phyloP scores from a whole-genome alignment of 139 green algal species.

The Trebouxia sp. region DNA sequence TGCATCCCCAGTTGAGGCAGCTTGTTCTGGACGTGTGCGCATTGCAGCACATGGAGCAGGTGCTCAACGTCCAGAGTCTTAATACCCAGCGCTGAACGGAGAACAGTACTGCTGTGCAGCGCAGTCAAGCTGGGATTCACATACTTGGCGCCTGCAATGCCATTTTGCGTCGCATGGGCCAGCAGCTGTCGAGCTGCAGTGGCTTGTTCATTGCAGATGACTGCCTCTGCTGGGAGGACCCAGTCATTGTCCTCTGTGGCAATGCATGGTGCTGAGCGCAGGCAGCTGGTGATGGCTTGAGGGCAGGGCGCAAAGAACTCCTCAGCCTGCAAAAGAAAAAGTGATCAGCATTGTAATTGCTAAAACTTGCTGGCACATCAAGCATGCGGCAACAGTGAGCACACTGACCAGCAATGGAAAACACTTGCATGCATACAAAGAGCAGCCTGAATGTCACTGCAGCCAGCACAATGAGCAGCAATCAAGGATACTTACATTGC shows the following conservation, averaged over 20 bases:
- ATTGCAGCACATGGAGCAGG: not conserved
- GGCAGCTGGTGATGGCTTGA: not conserved
- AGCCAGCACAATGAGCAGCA: too few species aligned
- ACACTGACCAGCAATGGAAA: too few species aligned
- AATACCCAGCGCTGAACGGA: not conserved
- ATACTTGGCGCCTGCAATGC: not conserved
- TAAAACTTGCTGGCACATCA: too few species aligned
- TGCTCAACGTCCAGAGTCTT: not conserved
- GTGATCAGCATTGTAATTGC: too few species aligned
- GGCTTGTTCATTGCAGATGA: not conserved
- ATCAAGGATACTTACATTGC: not conserved
- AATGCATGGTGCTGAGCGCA: constrained; percentile 3
- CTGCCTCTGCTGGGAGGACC: not conserved
- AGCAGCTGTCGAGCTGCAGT: not conserved
- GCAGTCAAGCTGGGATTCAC: not conserved
- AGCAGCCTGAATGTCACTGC: too few species aligned
- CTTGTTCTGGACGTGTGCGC: not conserved
- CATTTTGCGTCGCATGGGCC: not conserved
- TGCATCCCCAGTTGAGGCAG: not conserved
- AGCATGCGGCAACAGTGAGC: too few species aligned
- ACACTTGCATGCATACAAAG: too few species aligned
- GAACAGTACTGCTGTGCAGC: not conserved
- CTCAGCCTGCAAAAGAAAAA: not conserved
- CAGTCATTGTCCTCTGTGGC: not conserved
- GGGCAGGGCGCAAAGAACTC: constrained; percentile 3